Percentiles rank a stretch among this genome's conserved stretches.
Evolutionary conservation across 441 rosid species (phyloP).

Genomic region (Bruguiera hainesii): DNA sequence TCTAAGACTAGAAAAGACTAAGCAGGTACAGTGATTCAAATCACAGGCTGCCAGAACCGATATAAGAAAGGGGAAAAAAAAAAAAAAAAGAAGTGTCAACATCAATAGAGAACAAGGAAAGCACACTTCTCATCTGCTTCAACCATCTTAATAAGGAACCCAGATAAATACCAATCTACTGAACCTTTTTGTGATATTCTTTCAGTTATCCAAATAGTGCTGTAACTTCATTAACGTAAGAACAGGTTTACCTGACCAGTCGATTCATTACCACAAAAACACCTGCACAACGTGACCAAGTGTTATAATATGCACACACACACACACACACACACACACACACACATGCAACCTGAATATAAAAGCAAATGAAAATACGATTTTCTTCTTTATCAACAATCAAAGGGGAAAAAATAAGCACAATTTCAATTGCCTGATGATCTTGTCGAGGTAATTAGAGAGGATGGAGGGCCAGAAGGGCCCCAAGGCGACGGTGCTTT

Average conservation of each 20-base stretch:
- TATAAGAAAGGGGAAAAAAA: neutral
- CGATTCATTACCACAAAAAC: conserved; percentile 55
- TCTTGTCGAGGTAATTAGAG: conserved; percentile 86
- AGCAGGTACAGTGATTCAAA: neutral
- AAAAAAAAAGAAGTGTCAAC: neutral
- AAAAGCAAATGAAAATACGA: neutral
- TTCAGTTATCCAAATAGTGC: neutral
- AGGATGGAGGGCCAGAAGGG: conserved; percentile 71
- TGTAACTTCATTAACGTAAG: neutral
- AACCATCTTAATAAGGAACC: neutral
- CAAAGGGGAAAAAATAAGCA: neutral
- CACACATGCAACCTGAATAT: neutral
- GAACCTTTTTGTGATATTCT: neutral
- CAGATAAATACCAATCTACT: neutral
- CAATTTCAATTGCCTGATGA: conserved; percentile 48
- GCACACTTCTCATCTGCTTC: neutral
- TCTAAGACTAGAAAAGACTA: neutral
- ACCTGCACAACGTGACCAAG: conserved; percentile 39
- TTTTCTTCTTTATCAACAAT: no score
- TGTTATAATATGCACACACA: neutral
- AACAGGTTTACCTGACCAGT: conserved; percentile 59
- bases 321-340: neutral
- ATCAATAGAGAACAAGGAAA: neutral
- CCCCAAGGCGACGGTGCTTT: conserved; percentile 90
- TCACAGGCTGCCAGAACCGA: conserved; percentile 1